Evolutionary conservation across 164 flowering plant species (phyloP), one percentile per base, ranked within the genome.

Genomic region (Vitis vinifera): DNA sequence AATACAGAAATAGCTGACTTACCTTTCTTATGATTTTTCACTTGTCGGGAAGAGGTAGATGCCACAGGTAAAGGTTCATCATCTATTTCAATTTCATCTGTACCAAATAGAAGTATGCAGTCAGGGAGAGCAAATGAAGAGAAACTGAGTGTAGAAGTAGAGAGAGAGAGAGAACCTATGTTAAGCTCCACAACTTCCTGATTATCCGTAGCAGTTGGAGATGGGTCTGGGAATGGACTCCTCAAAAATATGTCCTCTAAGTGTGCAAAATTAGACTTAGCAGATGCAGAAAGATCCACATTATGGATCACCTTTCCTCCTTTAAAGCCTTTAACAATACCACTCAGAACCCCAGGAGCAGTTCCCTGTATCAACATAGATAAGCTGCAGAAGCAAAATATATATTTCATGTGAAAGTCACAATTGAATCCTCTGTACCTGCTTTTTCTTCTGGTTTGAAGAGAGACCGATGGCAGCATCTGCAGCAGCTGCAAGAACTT

Each of bases 71-170:
- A 58, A 51, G 88, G 84, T 55, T 90, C 98, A 77, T 94, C 97
- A 77, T 94, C 97, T 70, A 94, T 89, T 71, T 86, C 88, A 71
- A 94, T 90, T 78, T 94, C 98, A 86, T 94, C 98, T 94, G 76
- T 60, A 61, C 50, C 59, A 79, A 68, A 47, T 49, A 66, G 53
- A 66, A 66, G 52, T 6, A 51, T 1, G 1, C 47, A 59, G 6
- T 14, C 66, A 62, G 66, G 69, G 10, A 31, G 51, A 60, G 63
- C n/a, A 10, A 61, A 68, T 1, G 14, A 23, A 44, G 51, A n/a
- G 15, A 55, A 66, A 66, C 6, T 14, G 11, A 29, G 53, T 4
- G 44, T 10, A 55, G 23, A 48, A 14, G 50, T 29, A 63, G 47
- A n/a, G 23, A 15, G 48, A 47, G 61, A 63, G 44, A 48, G 19